phyloP scores from a whole-genome alignment of 192 early-diverging fungal species.

The Entomortierella lignicola region DNA sequence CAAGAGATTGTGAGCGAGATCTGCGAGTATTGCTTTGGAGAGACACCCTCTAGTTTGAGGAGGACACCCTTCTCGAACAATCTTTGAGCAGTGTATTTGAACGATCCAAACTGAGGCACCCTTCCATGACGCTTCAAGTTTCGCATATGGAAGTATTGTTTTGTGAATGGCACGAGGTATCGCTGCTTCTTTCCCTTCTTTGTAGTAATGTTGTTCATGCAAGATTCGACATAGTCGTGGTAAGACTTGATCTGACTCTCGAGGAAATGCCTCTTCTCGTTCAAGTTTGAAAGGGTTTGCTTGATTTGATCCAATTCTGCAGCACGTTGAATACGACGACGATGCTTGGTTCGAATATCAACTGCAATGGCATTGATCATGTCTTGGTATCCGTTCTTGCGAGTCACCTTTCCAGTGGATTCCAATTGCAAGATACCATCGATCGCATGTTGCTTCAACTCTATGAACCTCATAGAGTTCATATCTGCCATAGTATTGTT shows the following conservation, averaged over 20 bases:
- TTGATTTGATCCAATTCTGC: slow-evolving; percentile 80
- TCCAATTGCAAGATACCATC: slow-evolving; percentile 89
- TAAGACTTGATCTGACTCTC: slow-evolving; percentile 90
- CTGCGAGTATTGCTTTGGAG: slow-evolving; percentile 87
- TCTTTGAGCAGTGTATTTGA: slow-evolving; percentile 96
- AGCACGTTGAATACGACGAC: slow-evolving; percentile 79
- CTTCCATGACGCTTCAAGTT: slow-evolving; percentile 86
- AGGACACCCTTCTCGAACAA: slow-evolving; percentile 95
- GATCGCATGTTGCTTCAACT: slow-evolving; percentile 84
- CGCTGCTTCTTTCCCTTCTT: slow-evolving; percentile 73
- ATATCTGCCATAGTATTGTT: slow-evolving; percentile 61
- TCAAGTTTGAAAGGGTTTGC: slow-evolving; percentile 84
- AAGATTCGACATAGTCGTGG: slow-evolving; percentile 89
- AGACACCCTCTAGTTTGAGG: slow-evolving; percentile 83
- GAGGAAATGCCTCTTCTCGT: slow-evolving; percentile 88
- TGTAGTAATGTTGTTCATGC: slow-evolving; percentile 89
- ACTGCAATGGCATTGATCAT: slow-evolving; percentile 93
- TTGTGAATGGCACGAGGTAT: slow-evolving; percentile 86
- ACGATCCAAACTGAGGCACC: slow-evolving; percentile 96
- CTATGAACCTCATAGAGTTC: slow-evolving; percentile 73
- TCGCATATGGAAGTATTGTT: slow-evolving; percentile 95
- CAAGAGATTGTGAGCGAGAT: slow-evolving; percentile 94
- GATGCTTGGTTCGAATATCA: slow-evolving; percentile 93
- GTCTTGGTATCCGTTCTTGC: slow-evolving; percentile 88
- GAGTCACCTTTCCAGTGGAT: slow-evolving; percentile 72